Conservation (phyloP, 306 rosid genomes). For the Dalbergia cochinchinensis region DNA sequence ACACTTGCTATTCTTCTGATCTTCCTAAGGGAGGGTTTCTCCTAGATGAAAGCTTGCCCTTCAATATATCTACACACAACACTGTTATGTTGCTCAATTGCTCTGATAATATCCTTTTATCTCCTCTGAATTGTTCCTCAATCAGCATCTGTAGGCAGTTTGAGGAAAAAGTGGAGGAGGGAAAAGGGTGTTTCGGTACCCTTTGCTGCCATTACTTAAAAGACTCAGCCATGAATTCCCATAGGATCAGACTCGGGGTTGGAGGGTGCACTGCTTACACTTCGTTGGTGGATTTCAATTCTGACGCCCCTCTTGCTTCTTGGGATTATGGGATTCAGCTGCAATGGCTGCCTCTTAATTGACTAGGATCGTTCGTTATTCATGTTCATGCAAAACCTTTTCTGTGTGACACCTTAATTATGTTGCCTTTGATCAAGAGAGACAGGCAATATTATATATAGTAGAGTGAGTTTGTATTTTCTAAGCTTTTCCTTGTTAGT, state of each 20-base stretch:
- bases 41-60: constrained; percentile 72
- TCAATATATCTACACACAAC: constrained; percentile 72
- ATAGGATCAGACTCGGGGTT: constrained; percentile 62
- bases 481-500: constrained; percentile 21
- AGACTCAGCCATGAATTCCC: constrained; percentile 86
- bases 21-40: constrained; percentile 58
- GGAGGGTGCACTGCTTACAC: constrained; percentile 92
- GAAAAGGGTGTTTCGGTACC: constrained; percentile 60
- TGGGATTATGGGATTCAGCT: constrained; percentile 92
- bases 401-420: too few relatives aligned
- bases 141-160: constrained; percentile 74
- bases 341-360: constrained; percentile 73
- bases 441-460: background rate
- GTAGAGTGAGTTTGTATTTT: constrained; percentile 14
- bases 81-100: constrained; percentile 84
- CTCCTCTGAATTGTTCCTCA: constrained; percentile 80
- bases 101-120: constrained; percentile 56
- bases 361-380: background rate
- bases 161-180: constrained; percentile 62
- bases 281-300: constrained; percentile 61
- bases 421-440: too few relatives aligned
- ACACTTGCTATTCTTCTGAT: constrained; percentile 75
- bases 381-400: background rate
- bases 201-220: constrained; percentile 86
- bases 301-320: constrained; percentile 56